Evolutionary conservation across 345 rosid species (phyloP), one percentile per base, ranked within the genome.

Genomic region (Eucalyptus pauciflora): DNA sequence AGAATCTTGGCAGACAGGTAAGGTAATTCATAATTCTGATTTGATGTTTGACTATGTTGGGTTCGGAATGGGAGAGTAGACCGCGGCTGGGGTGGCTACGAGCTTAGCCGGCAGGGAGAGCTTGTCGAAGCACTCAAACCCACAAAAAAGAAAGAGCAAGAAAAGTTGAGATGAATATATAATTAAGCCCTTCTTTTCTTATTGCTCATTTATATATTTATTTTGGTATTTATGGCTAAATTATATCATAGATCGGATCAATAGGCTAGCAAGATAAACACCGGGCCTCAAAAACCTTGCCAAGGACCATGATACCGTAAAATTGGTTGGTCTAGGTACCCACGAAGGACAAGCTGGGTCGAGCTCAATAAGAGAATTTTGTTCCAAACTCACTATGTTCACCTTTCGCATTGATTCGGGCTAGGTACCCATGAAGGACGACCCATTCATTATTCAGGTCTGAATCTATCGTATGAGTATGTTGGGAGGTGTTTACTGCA

Each of bases 221-320:
- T 31, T 31, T 31, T 0, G 24, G 20, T 8, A 69, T 16, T 69
- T 16, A 5, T 69, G 43, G 22, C 13, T 69, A 4, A 20, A 69
- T 52, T 52, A 8, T 8, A 9, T 69, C 16, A 33, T 69, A 33
- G 80, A 17, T 0, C 1, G 0, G 4, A 33, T 33, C 45, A 17
- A 33, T 17, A 33, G 25, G 80, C 6, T 69, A 2, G 7, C 25
- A 5, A 4, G 43, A 69, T 9, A 17, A 33, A 20, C 80, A 69
- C 1, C 2, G 2, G 7, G 4, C 45, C 43, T 33, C 0, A 17
- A 1, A 3, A 69, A 8, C 45, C 13, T 16, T 16, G 4, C 43
- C 7, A 0, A 69, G 11, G 22, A 31, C 12, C 43, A 31, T 1
- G 0, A 69, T 33, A 13, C 17, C 0, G 0, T 27, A 13, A 62